Evolutionary conservation across 2,329 filamentous ascomycete species (phyloP).

Genomic region (Nemania diffusa): DNA sequence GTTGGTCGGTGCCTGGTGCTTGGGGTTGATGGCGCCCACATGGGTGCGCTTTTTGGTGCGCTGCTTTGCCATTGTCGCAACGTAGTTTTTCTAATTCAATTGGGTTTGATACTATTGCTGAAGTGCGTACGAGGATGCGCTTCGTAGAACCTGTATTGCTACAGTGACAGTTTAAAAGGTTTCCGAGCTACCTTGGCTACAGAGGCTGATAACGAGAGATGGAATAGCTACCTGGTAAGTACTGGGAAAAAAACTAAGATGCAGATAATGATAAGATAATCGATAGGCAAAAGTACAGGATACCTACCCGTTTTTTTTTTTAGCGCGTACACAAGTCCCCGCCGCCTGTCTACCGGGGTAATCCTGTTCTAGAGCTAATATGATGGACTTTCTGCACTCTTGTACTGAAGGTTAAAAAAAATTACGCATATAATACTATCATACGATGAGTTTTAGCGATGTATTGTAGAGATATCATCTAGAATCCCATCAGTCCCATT

Average conservation of each 20-base stretch:
- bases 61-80: slow-evolving; percentile 75
- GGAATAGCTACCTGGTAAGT: neutral
- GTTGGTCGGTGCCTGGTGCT: slow-evolving; percentile 63
- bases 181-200: slow-evolving; percentile 3
- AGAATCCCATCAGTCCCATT: no score
- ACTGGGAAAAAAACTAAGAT: slow-evolving; percentile 12
- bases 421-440: no score
- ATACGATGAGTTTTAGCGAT: no score
- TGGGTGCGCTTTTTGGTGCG: slow-evolving; percentile 92
- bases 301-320: neutral
- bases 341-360: neutral
- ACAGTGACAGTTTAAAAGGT: neutral
- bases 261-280: slow-evolving; percentile 24
- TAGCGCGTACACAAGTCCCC: no score
- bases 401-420: no score
- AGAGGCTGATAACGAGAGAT: slow-evolving; percentile 40
- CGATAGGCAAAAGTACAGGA: neutral
- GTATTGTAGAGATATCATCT: no score
- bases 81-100: neutral
- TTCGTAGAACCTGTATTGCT: neutral
- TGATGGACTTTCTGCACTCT: neutral
- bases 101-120: neutral
- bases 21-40: slow-evolving; percentile 71
- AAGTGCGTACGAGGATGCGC: neutral
- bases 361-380: neutral